A percentile compares a stretch with the other conserved stretches of the same genome.
These are phyloP conservation scores for Arctium lappa DNA, from an alignment of 129 eudicot genomes.

Conservation along the genomic window DNA sequence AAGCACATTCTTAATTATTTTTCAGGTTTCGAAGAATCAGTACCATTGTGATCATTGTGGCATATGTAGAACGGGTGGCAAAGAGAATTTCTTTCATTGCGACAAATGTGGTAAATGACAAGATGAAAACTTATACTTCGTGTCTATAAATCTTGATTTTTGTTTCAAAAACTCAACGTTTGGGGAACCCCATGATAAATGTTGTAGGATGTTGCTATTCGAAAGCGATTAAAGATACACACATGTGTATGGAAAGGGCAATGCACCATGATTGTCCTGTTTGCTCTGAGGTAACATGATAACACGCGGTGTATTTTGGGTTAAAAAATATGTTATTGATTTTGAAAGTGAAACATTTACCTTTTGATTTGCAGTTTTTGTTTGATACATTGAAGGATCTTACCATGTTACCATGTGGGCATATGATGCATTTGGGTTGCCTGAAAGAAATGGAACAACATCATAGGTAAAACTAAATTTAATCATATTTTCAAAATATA, in stretches of 20 bases:
- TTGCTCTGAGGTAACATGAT: slow-evolving; percentile 56
- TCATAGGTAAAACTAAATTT: slow-evolving; percentile 26
- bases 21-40: slow-evolving; percentile 72
- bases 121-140: neutral
- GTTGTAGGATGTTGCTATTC: slow-evolving; percentile 62
- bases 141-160: neutral
- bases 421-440: slow-evolving; percentile 64
- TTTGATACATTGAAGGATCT: slow-evolving; percentile 56
- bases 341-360: neutral
- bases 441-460: slow-evolving; percentile 52
- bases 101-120: slow-evolving; percentile 51
- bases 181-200: neutral
- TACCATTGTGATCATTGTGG: slow-evolving; percentile 89
- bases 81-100: slow-evolving; percentile 73
- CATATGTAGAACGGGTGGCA: slow-evolving; percentile 78
- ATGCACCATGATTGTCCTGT: slow-evolving; percentile 82
- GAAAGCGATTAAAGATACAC: slow-evolving; percentile 45
- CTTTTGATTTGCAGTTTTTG: slow-evolving; percentile 41
- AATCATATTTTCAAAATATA: neutral
- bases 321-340: neutral
- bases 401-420: slow-evolving; percentile 61
- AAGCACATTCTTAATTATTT: neutral
- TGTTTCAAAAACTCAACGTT: neutral
- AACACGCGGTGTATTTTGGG: neutral
- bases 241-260: slow-evolving; percentile 62